Evolutionary conservation across 192 early-diverging fungal species (phyloP).

Genomic region (Phlyctochytrium planicorne): DNA sequence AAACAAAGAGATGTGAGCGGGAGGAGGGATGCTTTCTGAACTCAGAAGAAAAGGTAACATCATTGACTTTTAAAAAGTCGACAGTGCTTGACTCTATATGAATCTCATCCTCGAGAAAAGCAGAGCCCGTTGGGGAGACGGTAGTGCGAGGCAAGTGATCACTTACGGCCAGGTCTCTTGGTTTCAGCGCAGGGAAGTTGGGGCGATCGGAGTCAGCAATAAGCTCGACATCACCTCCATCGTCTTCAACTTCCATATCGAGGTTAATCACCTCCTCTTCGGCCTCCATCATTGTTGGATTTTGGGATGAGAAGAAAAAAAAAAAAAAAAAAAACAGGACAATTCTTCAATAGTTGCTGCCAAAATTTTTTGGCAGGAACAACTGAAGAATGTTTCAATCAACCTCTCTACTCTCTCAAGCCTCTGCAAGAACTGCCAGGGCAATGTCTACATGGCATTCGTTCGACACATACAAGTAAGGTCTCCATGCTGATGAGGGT

Average conservation of each 20-base stretch:
- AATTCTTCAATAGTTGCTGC: not conserved
- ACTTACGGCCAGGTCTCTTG: conserved; percentile 10
- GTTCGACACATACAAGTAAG: conserved; percentile 1
- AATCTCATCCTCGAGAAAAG: conserved; percentile 22
- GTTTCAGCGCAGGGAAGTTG: conserved; percentile 12
- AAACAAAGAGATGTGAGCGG: not conserved
- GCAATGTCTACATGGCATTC: not conserved
- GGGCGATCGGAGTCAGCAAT: not conserved
- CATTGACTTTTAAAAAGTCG: conserved; percentile 24
- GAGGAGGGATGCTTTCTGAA: not conserved
- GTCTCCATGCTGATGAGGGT: not conserved
- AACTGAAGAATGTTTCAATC: not conserved
- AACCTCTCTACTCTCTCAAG: too few relatives aligned
- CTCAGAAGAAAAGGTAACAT: conserved; percentile 3
- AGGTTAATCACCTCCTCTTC: conserved; percentile 3
- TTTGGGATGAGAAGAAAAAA: not conserved
- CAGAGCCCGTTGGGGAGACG: not conserved
- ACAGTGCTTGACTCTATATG: conserved; percentile 50
- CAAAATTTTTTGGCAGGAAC: not conserved
- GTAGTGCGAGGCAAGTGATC: not conserved
- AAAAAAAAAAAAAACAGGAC: not conserved
- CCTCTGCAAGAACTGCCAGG: too few relatives aligned
- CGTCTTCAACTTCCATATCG: not conserved
- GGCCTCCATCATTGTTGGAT: not conserved
- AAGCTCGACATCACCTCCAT: conserved; percentile 1